These are phyloP conservation scores for Lactarius evosmus DNA, from an alignment of 768 basidiomycete species.

Conservation along the genomic window DNA sequence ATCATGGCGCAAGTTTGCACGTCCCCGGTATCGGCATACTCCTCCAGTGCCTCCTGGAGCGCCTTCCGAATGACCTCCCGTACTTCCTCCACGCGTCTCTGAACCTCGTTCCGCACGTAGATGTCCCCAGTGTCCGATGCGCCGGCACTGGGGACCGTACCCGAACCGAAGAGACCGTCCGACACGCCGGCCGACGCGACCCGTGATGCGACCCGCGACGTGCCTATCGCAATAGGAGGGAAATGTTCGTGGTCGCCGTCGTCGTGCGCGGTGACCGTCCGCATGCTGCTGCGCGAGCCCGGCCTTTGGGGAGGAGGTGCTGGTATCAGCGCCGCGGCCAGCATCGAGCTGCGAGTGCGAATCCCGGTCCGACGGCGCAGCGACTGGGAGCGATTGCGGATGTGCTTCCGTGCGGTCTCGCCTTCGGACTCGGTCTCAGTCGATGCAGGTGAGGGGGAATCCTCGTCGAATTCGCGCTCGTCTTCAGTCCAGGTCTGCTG, in stretches of 20 bases:
- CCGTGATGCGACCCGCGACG: conserved; percentile 36
- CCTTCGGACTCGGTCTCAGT: conserved; percentile 57
- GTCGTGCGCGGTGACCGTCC: conserved; percentile 56
- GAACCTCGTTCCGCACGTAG: conserved; percentile 8
- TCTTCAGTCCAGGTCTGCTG: conserved; percentile 53
- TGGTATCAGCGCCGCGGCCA: conserved; percentile 28
- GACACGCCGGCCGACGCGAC: conserved; percentile 10
- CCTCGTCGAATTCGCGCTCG: conserved; percentile 50
- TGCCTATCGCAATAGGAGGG: neutral
- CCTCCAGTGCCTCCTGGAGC: conserved; percentile 20
- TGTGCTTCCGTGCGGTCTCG: conserved; percentile 17
- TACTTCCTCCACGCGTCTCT: conserved; percentile 19
- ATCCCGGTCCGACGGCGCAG: conserved; percentile 24
- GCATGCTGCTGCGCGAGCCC: conserved; percentile 63
- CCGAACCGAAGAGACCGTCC: conserved; percentile 23
- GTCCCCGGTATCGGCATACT: conserved; percentile 53
- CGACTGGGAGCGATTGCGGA: conserved; percentile 33
- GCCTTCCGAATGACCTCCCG: conserved; percentile 18
- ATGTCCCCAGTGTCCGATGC: conserved; percentile 15
- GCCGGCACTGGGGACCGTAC: neutral
- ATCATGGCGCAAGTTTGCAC: conserved; percentile 79
- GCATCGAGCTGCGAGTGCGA: conserved; percentile 15
- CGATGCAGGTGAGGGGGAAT: conserved; percentile 57
- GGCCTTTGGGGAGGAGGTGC: conserved; percentile 39
- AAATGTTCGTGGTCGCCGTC: conserved; percentile 25